Evolutionary conservation across 179 eudicot genomes (phyloP), one percentile per base, ranked within the genome.

Genomic region (Nepenthes alata): DNA sequence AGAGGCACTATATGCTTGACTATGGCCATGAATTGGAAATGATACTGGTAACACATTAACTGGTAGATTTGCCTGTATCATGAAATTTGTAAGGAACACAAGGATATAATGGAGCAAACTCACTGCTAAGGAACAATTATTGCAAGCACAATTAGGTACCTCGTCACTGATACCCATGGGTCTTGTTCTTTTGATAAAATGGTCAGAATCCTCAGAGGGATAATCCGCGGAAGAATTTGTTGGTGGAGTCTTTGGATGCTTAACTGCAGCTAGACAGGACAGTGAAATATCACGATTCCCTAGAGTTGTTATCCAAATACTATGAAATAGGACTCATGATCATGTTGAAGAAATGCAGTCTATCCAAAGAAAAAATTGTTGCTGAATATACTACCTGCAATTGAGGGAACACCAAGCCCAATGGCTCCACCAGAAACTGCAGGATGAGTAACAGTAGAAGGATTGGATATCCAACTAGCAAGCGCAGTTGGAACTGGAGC

Each of bases 391-490:
- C 52, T 66, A 91, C 97, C 96, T 62, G 87, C 76, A 13, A 84
- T 84, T 16, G 96, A 78, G 51, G 95, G 91, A 64, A 70, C 85
- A 15, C 96, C 89, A 58, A 91, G 80, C 58, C 87, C 84, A 62
- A 86, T 83, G 56, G 89, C 87, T 38, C 96, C 89, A 67, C 83
- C 84, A 65, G 98, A 85, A 70, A 80, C 88, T n/a, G 93, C 79
- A 58, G 86, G 88, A 72, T 91, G 96, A 34, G 75, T 58, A 37
- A 77, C 83, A 51, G 81, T 60, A 14, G 89, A 73, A 57, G 96
- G 81, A 74, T 82, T 89, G 52, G 95, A 72, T 96, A 91, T 91
- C 98, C 98, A 89, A 58, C 96, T 90, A 63, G 93, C 98, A 67
- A 91, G 87, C 2, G 83, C 85, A 49, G 93, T 75, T 36, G 89